A percentile compares a stretch with the other conserved stretches of the same genome.
phyloP scores from a whole-genome alignment of 139 green algal genomes.

The Pleodorina starrii region DNA sequence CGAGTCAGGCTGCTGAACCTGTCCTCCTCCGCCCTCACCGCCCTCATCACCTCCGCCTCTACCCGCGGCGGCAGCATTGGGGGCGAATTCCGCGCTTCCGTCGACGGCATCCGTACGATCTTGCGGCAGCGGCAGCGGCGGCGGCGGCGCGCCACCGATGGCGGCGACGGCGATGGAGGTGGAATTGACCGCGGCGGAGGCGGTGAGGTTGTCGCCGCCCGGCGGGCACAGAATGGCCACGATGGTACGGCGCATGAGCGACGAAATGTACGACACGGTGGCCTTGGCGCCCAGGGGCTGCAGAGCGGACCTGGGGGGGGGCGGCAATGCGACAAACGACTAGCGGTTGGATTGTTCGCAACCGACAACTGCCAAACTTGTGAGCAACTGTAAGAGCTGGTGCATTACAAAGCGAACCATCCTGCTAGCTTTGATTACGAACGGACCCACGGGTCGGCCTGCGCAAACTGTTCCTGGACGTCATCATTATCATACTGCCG shows the following conservation, averaged over 20 bases:
- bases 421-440: too few species aligned
- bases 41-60: neutral
- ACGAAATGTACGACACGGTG: neutral
- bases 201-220: neutral
- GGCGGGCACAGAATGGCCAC: neutral
- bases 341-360: too few species aligned
- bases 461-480: too few species aligned
- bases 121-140: too few species aligned
- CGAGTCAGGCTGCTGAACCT: neutral
- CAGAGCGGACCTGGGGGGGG: neutral
- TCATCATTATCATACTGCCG: too few species aligned
- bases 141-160: neutral
- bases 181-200: neutral
- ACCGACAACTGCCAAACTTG: too few species aligned
- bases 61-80: neutral
- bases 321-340: too few species aligned
- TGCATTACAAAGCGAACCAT: too few species aligned
- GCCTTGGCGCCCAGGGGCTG: neutral
- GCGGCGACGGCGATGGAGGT: neutral
- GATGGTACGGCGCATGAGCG: neutral
- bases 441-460: too few species aligned
- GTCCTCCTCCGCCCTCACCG: too few species aligned
- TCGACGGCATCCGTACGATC: too few species aligned
- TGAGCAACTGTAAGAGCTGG: too few species aligned
- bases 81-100: neutral